phyloP scores from a whole-genome alignment of 1,284 basidiomycete genomes.

The Cryptococcus wingfieldii region DNA sequence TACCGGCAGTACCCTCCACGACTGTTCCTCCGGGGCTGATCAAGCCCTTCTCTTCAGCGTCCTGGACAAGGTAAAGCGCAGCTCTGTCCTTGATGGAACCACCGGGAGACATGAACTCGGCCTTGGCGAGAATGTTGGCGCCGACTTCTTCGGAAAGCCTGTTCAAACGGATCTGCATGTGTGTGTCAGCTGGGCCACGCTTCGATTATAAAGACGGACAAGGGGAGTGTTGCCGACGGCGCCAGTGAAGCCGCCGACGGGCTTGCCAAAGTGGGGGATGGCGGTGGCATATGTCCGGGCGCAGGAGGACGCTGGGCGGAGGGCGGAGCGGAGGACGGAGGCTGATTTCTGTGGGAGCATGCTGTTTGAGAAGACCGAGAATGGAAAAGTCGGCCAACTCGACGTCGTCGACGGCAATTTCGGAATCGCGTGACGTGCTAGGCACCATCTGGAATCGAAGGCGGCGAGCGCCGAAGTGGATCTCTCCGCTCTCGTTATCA shows the following conservation, averaged over 20 bases:
- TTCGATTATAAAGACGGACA: constrained; percentile 49
- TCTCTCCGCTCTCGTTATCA: no score
- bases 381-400: not conserved
- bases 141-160: constrained; percentile 81
- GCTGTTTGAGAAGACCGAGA: not conserved
- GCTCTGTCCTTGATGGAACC: constrained; percentile 98
- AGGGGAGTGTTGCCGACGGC: constrained; percentile 93
- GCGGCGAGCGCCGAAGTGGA: no score
- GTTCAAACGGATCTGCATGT: constrained; percentile 70
- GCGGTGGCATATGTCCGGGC: constrained; percentile 33
- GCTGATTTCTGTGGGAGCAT: not conserved
- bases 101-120: constrained; percentile 98
- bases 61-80: constrained; percentile 79
- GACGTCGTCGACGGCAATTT: no score
- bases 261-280: constrained; percentile 36
- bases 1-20: constrained; percentile 98
- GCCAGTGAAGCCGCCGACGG: constrained; percentile 77
- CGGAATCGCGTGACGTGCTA: no score
- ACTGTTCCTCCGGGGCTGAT: constrained; percentile 89
- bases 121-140: constrained; percentile 87
- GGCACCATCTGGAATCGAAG: no score
- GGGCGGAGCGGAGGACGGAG: no score
- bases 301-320: no score
- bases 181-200: not conserved
- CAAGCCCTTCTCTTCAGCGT: constrained; percentile 75